Conservation (phyloP, 495 filamentous ascomycete species). For the Pyronema omphalodes region DNA sequence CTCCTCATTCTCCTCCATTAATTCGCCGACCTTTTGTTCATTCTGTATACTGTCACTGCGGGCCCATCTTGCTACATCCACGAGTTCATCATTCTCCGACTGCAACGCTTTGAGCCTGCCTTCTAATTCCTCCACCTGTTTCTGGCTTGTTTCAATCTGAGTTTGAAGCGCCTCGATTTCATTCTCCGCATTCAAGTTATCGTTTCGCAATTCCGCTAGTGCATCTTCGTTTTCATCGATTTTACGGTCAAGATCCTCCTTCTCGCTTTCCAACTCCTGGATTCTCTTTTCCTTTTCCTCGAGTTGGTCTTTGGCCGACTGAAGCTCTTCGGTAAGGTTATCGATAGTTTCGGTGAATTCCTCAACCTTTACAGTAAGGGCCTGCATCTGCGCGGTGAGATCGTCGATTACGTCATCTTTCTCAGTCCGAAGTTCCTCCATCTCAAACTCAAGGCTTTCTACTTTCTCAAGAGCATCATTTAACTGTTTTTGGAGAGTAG, state of each 20-base stretch:
- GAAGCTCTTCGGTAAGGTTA: background rate
- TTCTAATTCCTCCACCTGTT: conserved; percentile 8
- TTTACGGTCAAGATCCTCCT: background rate
- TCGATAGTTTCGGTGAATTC: background rate
- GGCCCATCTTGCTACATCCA: background rate
- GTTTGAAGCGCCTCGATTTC: conserved; percentile 11
- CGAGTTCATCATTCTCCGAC: conserved; percentile 5
- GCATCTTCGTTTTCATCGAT: conserved; percentile 3
- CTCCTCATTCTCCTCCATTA: conserved; percentile 11
- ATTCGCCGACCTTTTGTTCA: background rate
- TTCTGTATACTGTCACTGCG: background rate
- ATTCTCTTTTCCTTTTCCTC: conserved; percentile 3
- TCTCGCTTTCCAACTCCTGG: background rate
- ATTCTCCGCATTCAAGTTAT: conserved; percentile 9
- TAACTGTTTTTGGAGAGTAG: background rate
- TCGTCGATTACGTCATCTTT: background rate
- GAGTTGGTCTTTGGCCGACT: background rate
- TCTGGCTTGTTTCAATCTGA: conserved; percentile 4
- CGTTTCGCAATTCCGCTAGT: conserved; percentile 1
- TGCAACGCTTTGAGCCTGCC: conserved; percentile 7
- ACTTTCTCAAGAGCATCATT: background rate
- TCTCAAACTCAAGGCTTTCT: background rate
- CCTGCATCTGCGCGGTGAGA: background rate
- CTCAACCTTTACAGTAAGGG: background rate
- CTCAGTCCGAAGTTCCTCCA: background rate